These are phyloP conservation scores for Parmelia sp. DNA, from an alignment of 495 filamentous ascomycete genomes.

Conservation along the genomic window DNA sequence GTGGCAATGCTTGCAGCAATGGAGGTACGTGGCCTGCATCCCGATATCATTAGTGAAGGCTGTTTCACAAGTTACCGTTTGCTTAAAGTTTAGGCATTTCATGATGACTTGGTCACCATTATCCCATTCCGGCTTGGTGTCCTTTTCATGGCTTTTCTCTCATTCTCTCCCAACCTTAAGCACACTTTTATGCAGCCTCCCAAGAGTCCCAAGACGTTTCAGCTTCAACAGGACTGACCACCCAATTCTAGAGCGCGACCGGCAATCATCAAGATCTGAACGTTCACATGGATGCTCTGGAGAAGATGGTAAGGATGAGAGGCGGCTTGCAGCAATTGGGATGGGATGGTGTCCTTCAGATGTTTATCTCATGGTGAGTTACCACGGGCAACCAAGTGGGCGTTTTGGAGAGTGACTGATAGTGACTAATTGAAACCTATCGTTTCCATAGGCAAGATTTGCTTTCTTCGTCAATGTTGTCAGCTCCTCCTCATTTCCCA, in stretches of 20 bases:
- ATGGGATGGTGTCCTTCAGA: slow-evolving; percentile 5
- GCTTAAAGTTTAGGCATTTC: not conserved
- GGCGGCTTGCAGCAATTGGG: slow-evolving; percentile 4
- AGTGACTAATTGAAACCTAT: not conserved
- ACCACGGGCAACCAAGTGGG: not conserved
- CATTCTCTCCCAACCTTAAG: not conserved
- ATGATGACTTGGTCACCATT: not conserved
- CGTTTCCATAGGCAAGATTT: not conserved
- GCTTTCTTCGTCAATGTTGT: not conserved
- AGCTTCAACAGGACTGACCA: not conserved
- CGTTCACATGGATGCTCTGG: slow-evolving; percentile 13
- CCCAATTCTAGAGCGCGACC: not conserved
- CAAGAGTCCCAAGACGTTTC: too few relatives aligned
- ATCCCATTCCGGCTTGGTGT: not conserved
- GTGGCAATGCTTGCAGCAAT: slow-evolving; percentile 11
- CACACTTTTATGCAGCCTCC: too few relatives aligned
- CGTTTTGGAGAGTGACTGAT: not conserved
- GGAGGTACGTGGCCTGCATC: not conserved
- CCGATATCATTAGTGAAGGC: not conserved
- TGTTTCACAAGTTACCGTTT: not conserved
- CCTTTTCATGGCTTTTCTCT: not conserved
- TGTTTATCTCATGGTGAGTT: slow-evolving; percentile 13
- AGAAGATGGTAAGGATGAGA: slow-evolving; percentile 6
- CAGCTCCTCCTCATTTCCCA: not conserved
- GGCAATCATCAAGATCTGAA: not conserved